Conservation (phyloP, 2,329 filamentous ascomycete genomes). For the Botrytis elliptica region DNA sequence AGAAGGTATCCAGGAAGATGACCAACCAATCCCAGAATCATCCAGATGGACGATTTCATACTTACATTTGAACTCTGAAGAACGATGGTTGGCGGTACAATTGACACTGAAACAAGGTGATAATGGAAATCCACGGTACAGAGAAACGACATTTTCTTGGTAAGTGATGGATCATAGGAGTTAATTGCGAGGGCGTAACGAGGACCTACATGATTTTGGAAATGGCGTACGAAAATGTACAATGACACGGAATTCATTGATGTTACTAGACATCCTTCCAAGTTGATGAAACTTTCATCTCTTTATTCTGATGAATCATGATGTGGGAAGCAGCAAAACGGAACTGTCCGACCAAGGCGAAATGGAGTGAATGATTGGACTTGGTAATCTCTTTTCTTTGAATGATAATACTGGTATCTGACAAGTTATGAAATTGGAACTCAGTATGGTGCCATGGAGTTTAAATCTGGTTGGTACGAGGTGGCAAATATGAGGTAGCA, state of each 20-base stretch:
- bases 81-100: conserved; percentile 38
- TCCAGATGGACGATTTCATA: conserved; percentile 36
- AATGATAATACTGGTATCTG: neutral
- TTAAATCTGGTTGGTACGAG: neutral
- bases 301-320: neutral
- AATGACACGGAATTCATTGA: neutral
- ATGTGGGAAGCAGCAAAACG: neutral
- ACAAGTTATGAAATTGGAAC: neutral
- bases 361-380: neutral
- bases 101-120: conserved; percentile 33
- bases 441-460: conserved; percentile 5
- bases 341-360: neutral
- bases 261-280: conserved; percentile 2
- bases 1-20: conserved; percentile 36
- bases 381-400: neutral
- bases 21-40: conserved; percentile 33
- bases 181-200: conserved; percentile 7
- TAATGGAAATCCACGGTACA: conserved; percentile 32
- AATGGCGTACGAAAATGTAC: conserved; percentile 9
- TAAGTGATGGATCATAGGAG: conserved; percentile 22
- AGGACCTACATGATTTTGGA: conserved; percentile 1
- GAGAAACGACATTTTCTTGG: conserved; percentile 40
- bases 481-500: conserved; percentile 1
- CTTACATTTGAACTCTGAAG: conserved; percentile 37
- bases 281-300: neutral